These are phyloP conservation scores for Biscogniauxia sp. DNA, from an alignment of 2,329 filamentous ascomycete genomes.

Conservation along the genomic window DNA sequence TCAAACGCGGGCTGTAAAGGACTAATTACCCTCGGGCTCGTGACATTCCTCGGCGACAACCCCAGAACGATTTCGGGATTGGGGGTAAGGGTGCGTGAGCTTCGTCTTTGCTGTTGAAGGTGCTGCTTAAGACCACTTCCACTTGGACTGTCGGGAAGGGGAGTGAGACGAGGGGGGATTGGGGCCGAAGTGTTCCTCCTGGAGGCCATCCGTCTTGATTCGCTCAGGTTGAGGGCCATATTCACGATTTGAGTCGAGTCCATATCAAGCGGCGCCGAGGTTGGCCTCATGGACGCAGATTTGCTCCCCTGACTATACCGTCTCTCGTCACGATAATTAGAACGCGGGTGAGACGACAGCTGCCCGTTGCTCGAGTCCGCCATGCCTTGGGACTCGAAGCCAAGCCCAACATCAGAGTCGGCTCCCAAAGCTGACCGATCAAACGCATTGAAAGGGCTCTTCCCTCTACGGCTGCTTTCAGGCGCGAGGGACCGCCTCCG, in stretches of 20 bases:
- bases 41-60: slow-evolving; percentile 38
- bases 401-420: slow-evolving; percentile 9
- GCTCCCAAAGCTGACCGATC: slow-evolving; percentile 11
- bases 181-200: slow-evolving; percentile 54
- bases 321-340: slow-evolving; percentile 19
- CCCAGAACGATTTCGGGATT: slow-evolving; percentile 43
- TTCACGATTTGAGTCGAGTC: slow-evolving; percentile 90
- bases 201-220: slow-evolving; percentile 67
- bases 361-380: slow-evolving; percentile 12
- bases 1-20: slow-evolving; percentile 51
- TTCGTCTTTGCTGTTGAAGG: slow-evolving; percentile 67
- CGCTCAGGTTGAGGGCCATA: slow-evolving; percentile 85
- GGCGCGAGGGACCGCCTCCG: slow-evolving; percentile 32
- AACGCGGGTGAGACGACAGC: slow-evolving; percentile 10
- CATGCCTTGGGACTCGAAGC: slow-evolving; percentile 16
- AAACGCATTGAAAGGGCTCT: slow-evolving; percentile 18
- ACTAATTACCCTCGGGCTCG: slow-evolving; percentile 40
- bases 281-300: slow-evolving; percentile 22
- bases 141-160: slow-evolving; percentile 50
- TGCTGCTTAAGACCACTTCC: slow-evolving; percentile 65
- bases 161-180: slow-evolving; percentile 49
- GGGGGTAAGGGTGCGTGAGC: slow-evolving; percentile 61
- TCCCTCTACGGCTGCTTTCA: slow-evolving; percentile 28
- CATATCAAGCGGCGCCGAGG: slow-evolving; percentile 51
- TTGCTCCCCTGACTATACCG: slow-evolving; percentile 28